These are phyloP conservation scores for Collybiopsis confluens DNA, from an alignment of 768 basidiomycete genomes.

Conservation along the genomic window DNA sequence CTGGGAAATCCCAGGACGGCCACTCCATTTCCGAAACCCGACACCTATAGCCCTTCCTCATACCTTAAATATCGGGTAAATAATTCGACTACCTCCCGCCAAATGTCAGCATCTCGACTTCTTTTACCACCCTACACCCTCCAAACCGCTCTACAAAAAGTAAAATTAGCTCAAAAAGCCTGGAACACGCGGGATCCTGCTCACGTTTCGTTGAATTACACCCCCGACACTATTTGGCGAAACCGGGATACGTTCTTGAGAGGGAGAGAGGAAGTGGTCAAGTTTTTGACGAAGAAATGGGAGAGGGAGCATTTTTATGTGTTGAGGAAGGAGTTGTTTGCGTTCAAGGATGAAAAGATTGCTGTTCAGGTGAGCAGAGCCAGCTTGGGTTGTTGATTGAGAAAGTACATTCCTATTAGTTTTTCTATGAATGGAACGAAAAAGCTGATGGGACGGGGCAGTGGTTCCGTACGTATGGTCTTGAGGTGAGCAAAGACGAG, in stretches of 20 bases:
- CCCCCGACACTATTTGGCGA: slow-evolving; percentile 49
- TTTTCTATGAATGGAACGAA: slow-evolving; percentile 45
- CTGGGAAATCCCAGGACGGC: too few species aligned
- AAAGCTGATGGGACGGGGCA: slow-evolving; percentile 29
- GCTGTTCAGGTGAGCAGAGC: slow-evolving; percentile 38
- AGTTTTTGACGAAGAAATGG: slow-evolving; percentile 51
- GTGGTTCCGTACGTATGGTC: slow-evolving; percentile 45
- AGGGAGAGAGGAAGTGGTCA: slow-evolving; percentile 39
- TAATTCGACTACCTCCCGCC: too few species aligned
- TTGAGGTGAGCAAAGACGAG: slow-evolving; percentile 27
- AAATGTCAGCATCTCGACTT: not conserved
- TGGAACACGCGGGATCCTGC: slow-evolving; percentile 42
- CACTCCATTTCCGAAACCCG: too few species aligned
- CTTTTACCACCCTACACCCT: slow-evolving; percentile 18
- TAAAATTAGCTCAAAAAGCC: slow-evolving; percentile 45
- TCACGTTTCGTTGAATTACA: slow-evolving; percentile 44
- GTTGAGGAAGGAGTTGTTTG: slow-evolving; percentile 51
- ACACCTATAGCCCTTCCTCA: too few species aligned
- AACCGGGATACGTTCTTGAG: slow-evolving; percentile 48
- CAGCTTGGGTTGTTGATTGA: slow-evolving; percentile 15
- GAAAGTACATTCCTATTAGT: too few species aligned
- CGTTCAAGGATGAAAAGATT: slow-evolving; percentile 50
- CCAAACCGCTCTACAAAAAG: slow-evolving; percentile 34
- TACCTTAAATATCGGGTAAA: too few species aligned
- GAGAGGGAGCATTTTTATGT: slow-evolving; percentile 44